phyloP scores from a whole-genome alignment of 176 grass and related monocot species.

The Oryza meyeriana region DNA sequence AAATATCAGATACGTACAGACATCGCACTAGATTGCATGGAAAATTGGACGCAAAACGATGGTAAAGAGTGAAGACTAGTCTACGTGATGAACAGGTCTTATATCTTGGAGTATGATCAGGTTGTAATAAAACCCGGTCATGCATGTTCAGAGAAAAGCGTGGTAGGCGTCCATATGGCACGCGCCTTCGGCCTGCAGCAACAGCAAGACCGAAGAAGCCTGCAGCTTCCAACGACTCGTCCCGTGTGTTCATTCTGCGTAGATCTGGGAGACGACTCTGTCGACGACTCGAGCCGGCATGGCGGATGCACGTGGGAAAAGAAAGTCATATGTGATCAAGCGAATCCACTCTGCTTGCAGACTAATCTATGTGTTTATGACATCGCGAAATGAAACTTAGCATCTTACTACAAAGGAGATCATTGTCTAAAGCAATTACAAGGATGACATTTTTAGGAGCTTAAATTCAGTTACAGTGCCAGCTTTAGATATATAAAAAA shows the following conservation, averaged over 20 bases:
- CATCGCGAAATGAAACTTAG: neutral
- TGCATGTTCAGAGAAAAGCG: conserved; percentile 7
- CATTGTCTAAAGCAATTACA: neutral
- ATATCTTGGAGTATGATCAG: neutral
- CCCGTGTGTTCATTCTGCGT: neutral
- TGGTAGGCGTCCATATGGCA: conserved; percentile 26
- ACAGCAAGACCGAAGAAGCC: neutral
- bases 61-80: neutral
- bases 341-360: neutral
- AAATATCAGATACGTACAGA: neutral
- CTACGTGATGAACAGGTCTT: neutral
- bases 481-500: neutral
- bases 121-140: neutral
- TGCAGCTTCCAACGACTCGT: neutral
- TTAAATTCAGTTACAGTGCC: neutral
- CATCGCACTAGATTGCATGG: neutral
- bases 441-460: neutral
- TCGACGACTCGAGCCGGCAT: neutral
- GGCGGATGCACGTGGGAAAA: neutral
- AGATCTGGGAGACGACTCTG: conserved; percentile 18
- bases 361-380: neutral
- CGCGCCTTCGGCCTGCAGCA: neutral
- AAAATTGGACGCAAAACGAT: neutral
- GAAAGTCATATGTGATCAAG: neutral
- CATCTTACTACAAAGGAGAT: neutral